phyloP scores from a whole-genome alignment of 1,284 basidiomycete species.

The Porogramme epimiltina region DNA sequence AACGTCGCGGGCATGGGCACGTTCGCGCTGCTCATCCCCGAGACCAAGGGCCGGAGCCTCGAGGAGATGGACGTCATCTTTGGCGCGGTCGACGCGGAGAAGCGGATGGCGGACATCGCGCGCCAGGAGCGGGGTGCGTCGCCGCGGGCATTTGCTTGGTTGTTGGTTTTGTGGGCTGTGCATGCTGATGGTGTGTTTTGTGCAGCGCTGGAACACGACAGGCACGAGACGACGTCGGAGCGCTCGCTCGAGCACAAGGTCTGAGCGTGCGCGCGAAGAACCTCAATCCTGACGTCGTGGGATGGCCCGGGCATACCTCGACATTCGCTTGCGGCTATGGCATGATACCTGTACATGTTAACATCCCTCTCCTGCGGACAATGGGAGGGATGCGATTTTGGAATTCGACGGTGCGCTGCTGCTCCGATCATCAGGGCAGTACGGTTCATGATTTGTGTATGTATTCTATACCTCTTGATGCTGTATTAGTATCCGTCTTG shows the following conservation, averaged over 20 bases:
- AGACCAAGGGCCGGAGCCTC: slow-evolving; percentile 74
- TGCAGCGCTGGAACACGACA: slow-evolving; percentile 23
- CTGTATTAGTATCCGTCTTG: background rate
- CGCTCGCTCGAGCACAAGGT: slow-evolving; percentile 23
- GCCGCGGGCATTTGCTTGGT: background rate
- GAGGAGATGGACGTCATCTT: slow-evolving; percentile 86
- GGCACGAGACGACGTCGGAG: slow-evolving; percentile 23
- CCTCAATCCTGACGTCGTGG: no score
- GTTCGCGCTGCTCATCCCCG: slow-evolving; percentile 54
- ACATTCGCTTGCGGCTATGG: no score
- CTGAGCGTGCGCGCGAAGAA: no score
- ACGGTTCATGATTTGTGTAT: no score
- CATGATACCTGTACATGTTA: no score
- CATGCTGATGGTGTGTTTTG: background rate
- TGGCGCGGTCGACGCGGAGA: slow-evolving; percentile 60
- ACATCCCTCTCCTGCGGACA: no score
- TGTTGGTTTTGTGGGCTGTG: background rate
- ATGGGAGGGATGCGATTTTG: no score
- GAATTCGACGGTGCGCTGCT: no score
- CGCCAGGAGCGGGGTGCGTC: slow-evolving; percentile 42
- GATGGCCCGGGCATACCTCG: no score
- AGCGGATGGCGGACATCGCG: slow-evolving; percentile 57
- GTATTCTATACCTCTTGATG: background rate
- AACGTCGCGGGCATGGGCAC: slow-evolving; percentile 44
- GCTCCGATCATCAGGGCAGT: no score